Base-by-base conservation (phyloP, 1,139 yeast species). In the Magnusiomyces tetraspermus region DNA sequence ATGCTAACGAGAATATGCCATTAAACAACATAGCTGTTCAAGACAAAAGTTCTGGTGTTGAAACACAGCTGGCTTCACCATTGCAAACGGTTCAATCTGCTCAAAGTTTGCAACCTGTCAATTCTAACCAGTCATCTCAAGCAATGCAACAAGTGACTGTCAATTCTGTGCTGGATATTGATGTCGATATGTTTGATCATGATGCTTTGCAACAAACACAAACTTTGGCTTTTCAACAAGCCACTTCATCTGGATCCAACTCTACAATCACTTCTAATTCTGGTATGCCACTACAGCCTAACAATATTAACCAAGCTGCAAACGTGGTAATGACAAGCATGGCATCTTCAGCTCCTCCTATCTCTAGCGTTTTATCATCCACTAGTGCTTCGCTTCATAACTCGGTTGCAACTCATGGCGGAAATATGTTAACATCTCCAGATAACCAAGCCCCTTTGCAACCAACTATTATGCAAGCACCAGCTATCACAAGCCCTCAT, bases 121-220 rank as follows among this genome's bases (percentile, higher is more conserved):
- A 10, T 42, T 24, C 45, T 6, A 23, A 11, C 13, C 45, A 42
- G 19, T 19, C 30, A 13, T 26, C 45, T 17, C 45, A 42, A 17
- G 8, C n/a, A 13, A 23, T 23, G 15, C 45, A 22, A 31, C n/a
- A 30, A 13, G 31, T 23, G 22, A 3, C 45, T 26, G 24, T 38
- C n/a, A 24, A 24, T 5, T 38, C 42, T 38, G 23, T 19, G 5
- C 15, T 38, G n/a, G 42, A 38, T 38, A 4, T 38, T 17, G 42
- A 38, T 38, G 42, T 38, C 21, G 42, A 21, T 38, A 38, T 38
- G 42, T 19, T 38, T 38, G 42, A 38, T 38, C 42, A 38, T 19
- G 10, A 23, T 15, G 15, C 45, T 42, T 26, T 24, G 17, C 45
- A 42, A 23, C 19, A 8, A 3, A 3, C 19, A 4, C 45, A 42